Evolutionary conservation across 768 basidiomycete species (phyloP).

Genomic region (Favolaschia claudopus): DNA sequence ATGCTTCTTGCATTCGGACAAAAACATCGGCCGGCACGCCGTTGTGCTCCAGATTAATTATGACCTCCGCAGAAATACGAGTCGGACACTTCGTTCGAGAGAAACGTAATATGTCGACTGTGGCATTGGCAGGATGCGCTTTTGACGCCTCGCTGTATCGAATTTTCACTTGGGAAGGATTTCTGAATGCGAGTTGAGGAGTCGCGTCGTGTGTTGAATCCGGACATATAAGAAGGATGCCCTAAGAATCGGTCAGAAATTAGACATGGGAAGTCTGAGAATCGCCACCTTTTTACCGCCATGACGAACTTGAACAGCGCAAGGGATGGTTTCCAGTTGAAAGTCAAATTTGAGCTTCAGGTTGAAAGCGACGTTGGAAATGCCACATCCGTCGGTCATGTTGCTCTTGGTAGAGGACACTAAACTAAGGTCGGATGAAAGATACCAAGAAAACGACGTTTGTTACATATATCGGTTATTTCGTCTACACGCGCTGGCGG

Average conservation of each 20-base stretch:
- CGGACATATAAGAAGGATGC: constrained; percentile 23
- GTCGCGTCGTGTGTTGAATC: neutral
- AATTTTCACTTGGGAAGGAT: constrained; percentile 43
- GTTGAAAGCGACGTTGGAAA: constrained; percentile 48
- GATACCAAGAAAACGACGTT: neutral
- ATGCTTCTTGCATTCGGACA: constrained; percentile 29
- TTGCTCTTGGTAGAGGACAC: constrained; percentile 43
- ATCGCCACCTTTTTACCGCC: constrained; percentile 52
- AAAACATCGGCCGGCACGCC: constrained; percentile 46
- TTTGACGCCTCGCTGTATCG: constrained; percentile 29
- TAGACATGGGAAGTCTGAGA: neutral
- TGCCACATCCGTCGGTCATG: constrained; percentile 67
- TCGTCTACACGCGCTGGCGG: constrained; percentile 42
- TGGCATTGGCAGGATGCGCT: constrained; percentile 39
- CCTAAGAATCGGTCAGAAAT: constrained; percentile 13
- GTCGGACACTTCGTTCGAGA: constrained; percentile 44
- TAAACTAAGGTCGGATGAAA: constrained; percentile 18
- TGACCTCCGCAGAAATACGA: constrained; percentile 49
- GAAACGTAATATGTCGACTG: constrained; percentile 49
- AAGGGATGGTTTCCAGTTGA: constrained; percentile 47
- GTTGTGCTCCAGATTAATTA: constrained; percentile 55
- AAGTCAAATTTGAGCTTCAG: constrained; percentile 41
- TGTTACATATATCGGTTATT: constrained; percentile 57
- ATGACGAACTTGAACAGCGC: constrained; percentile 60
- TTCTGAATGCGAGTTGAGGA: constrained; percentile 21